These are phyloP conservation scores for Wilhelminamyces savonicus DNA, from an alignment of 805 yeast genomes.

Conservation along the genomic window DNA sequence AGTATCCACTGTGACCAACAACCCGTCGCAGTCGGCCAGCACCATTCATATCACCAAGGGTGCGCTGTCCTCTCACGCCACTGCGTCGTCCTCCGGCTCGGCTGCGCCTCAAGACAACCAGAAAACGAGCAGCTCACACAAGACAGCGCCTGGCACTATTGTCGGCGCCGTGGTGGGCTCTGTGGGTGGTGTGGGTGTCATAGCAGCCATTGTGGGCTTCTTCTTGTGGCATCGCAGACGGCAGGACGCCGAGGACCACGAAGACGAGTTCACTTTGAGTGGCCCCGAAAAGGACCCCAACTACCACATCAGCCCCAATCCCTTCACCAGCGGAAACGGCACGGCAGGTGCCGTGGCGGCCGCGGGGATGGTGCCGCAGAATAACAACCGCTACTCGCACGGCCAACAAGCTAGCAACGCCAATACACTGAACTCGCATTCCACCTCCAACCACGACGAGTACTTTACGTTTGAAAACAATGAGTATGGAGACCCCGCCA, in stretches of 20 bases:
- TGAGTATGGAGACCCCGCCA: conserved; percentile 1
- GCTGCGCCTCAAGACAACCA: conserved; percentile 1
- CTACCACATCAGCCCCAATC: conserved; percentile 17
- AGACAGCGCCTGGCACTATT: conserved; percentile 32
- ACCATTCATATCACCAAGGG: conserved; percentile 19
- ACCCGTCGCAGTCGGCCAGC: conserved; percentile 10
- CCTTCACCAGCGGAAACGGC: conserved; percentile 6
- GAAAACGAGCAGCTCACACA: conserved; percentile 1
- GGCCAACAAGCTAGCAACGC: conserved; percentile 10
- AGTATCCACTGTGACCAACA: conserved; percentile 3
- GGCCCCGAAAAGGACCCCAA: conserved; percentile 10
- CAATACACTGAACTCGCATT: conserved; percentile 9
- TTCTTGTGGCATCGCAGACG: conserved; percentile 36
- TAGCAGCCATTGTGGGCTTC: conserved; percentile 30
- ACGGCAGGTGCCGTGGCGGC: background rate
- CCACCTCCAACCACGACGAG: conserved; percentile 8
- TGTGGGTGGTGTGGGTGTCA: conserved; percentile 30
- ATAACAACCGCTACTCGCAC: too few relatives aligned
- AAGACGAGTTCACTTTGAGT: conserved; percentile 31
- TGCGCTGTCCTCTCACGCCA: conserved; percentile 4
- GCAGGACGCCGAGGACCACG: conserved; percentile 28
- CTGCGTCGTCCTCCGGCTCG: conserved; percentile 4
- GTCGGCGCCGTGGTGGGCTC: conserved; percentile 40
- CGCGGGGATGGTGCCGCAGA: background rate
- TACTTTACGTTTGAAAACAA: conserved; percentile 3